These are phyloP conservation scores for Candida jianshihensis DNA, from an alignment of 805 yeast species.

Conservation along the genomic window DNA sequence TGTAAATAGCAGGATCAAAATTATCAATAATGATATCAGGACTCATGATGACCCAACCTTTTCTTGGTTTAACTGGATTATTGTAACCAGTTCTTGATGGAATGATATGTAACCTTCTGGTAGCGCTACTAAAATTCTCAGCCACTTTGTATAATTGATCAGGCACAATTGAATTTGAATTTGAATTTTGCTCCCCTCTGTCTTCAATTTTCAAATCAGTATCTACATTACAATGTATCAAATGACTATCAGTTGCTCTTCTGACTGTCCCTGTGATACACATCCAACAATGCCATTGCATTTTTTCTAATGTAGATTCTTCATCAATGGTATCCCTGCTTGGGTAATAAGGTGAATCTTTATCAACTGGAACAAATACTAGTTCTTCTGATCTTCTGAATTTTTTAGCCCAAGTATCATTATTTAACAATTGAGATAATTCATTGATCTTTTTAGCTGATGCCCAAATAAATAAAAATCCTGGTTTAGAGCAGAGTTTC, in stretches of 20 bases:
- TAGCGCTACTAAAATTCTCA: constrained; percentile 82
- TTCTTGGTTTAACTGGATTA: constrained; percentile 57
- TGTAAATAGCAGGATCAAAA: constrained; percentile 44
- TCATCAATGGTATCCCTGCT: constrained; percentile 39
- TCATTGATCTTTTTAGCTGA: constrained; percentile 66
- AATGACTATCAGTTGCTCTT: constrained; percentile 72
- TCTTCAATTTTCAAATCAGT: constrained; percentile 77
- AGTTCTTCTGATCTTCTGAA: constrained; percentile 88
- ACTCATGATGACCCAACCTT: constrained; percentile 87
- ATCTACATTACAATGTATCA: constrained; percentile 88
- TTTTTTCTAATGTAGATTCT: constrained; percentile 48
- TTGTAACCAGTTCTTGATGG: constrained; percentile 66
- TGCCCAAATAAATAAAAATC: constrained; percentile 84
- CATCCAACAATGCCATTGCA: constrained; percentile 98
- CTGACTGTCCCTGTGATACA: constrained; percentile 93
- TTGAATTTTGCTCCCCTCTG: constrained; percentile 11
- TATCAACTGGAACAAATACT: constrained; percentile 69
- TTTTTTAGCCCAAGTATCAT: constrained; percentile 52
- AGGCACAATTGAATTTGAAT: constrained; percentile 52
- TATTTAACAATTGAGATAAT: constrained; percentile 45
- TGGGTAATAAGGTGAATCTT: constrained; percentile 60
- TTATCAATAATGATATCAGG: constrained; percentile 78
- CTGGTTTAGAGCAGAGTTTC: constrained; percentile 74
- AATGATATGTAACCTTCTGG: constrained; percentile 76
- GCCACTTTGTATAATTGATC: constrained; percentile 72